Percentiles rank a stretch among this genome's conserved stretches.
These are phyloP conservation scores for Auriscalpium orientale DNA, from an alignment of 768 basidiomycete species.

Conservation along the genomic window DNA sequence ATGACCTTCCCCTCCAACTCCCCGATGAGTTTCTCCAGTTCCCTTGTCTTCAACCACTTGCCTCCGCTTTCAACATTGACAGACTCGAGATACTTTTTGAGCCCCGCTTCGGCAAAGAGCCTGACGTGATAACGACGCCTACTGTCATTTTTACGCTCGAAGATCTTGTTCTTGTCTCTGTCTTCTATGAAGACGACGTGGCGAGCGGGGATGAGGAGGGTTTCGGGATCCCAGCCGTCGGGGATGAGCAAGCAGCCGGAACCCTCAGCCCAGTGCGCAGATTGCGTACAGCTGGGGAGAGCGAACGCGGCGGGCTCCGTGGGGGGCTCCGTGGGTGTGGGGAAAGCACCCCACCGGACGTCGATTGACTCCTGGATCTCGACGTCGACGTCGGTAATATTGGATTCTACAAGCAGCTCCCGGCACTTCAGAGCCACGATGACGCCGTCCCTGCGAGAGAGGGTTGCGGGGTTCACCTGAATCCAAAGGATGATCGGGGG, in stretches of 20 bases:
- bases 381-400: too few species aligned
- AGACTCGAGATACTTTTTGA: conserved; percentile 22
- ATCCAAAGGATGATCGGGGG: conserved; percentile 25
- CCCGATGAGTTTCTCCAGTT: background rate
- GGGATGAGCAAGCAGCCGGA: conserved; percentile 17
- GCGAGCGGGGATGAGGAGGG: background rate
- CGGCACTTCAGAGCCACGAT: conserved; percentile 18
- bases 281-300: too few species aligned
- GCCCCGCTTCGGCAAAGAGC: conserved; percentile 3
- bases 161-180: background rate
- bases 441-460: conserved; percentile 22
- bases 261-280: too few species aligned
- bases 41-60: background rate
- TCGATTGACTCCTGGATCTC: too few species aligned
- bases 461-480: conserved; percentile 24
- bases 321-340: too few species aligned
- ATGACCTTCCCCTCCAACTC: background rate
- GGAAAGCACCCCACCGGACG: too few species aligned
- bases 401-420: too few species aligned
- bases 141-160: background rate
- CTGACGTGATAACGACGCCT: background rate
- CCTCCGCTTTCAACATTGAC: background rate
- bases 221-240: conserved; percentile 17
- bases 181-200: background rate
- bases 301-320: too few species aligned